Percentiles rank a stretch among this genome's conserved stretches.
Conservation (phyloP, 768 basidiomycete genomes). For the Suillus luteus region DNA sequence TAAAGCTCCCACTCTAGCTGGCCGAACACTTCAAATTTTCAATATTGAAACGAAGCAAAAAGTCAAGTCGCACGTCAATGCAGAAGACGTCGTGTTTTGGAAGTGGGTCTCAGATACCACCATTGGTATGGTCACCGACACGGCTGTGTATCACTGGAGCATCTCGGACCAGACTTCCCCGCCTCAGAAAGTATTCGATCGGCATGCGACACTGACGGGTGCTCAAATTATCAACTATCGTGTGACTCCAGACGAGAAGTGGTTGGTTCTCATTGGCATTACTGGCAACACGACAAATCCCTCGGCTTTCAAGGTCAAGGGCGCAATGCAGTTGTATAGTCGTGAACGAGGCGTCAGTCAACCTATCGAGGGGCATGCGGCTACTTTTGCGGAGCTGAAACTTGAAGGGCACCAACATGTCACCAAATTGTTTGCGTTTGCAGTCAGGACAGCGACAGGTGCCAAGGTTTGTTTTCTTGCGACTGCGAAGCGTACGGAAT, state of each 20-base stretch:
- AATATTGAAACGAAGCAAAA: constrained; percentile 98
- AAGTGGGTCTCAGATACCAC: constrained; percentile 94
- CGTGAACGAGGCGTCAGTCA: constrained; percentile 91
- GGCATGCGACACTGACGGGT: constrained; percentile 90
- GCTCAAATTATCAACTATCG: constrained; percentile 99
- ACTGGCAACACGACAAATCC: constrained; percentile 91
- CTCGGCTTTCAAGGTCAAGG: constrained; percentile 97
- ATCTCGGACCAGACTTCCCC: constrained; percentile 72
- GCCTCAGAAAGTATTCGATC: constrained; percentile 94
- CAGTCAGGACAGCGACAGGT: constrained; percentile 94
- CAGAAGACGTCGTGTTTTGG: constrained; percentile 97
- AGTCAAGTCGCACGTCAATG: constrained; percentile 93
- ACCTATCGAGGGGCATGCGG: constrained; percentile 98
- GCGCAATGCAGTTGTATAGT: constrained; percentile 96
- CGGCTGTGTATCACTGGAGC: constrained; percentile 91
- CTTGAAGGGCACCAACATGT: constrained; percentile 82
- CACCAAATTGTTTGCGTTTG: constrained; percentile 93
- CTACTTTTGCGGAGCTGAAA: constrained; percentile 91
- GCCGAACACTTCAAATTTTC: constrained; percentile 94
- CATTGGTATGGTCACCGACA: constrained; percentile 94
- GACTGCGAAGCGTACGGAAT: constrained; percentile 5
- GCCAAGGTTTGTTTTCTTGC: constrained; percentile 73
- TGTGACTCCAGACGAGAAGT: constrained; percentile 89
- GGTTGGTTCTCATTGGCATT: constrained; percentile 96
- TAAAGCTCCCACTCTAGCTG: constrained; percentile 53